Base-by-base conservation (phyloP, 1,284 basidiomycete species). In the Moniliophthora roreri region DNA sequence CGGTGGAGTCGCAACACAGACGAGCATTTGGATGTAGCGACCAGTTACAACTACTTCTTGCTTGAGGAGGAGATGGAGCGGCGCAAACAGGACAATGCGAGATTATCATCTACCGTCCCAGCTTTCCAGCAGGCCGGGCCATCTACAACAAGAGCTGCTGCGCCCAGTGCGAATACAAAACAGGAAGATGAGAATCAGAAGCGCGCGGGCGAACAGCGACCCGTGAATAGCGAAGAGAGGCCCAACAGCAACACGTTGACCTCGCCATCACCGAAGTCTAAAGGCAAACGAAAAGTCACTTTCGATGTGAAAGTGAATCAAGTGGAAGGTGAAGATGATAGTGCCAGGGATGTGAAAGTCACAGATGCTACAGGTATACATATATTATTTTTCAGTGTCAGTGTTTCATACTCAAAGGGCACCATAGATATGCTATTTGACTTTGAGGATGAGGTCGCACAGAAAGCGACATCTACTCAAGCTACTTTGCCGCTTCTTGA, bases 251-350 rank as follows among this genome's bases (percentile, higher is more conserved):
- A 52, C 49, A 52, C 62, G 21, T 60, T 63, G 57, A 65, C 44
- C 18, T 32, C 46, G 8, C 40, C 52, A 28, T 54, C 60, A n/a
- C 45, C 58, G 21, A 62, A 60, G 36, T 54, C 66, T 28, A 87
- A 82, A 63, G 78, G 75, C 36, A 86, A 82, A 63, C 73, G 84
- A 52, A 87, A 84, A 64, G 87, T 91, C 18, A 89, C 86, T 8
- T 91, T 91, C 60, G 80, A 89, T 58, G 78, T 87, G 47, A 72
- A 84, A 63, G 79, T 79, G 51, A 73, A 76, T 42, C 44, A 46
- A 32, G 60, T 62, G 66, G 51, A 62, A 67, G 51, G 69, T 66
- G 54, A 61, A 68, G 69, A 66, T 42, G 65, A 62, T 24, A 21
- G 36, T 3, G 18, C 23, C 18, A 54, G 59, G 49, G 54, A 15